Evolutionary conservation across 2,329 filamentous ascomycete species (phyloP).

Genomic region (Stachybotrys echinatus): DNA sequence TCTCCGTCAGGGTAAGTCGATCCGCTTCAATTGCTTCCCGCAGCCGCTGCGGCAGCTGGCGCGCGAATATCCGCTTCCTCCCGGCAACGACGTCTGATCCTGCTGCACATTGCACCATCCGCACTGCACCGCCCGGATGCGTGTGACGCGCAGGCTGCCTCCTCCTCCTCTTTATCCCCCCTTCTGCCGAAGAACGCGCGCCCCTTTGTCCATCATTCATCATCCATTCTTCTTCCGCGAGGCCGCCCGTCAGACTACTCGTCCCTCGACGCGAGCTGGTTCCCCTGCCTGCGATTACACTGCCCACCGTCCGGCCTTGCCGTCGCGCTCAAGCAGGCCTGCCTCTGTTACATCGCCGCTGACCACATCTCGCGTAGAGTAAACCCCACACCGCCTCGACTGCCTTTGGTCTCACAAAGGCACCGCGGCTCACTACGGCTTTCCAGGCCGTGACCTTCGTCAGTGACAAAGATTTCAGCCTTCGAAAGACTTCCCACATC

Average conservation of each 20-base stretch:
- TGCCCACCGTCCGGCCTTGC: background rate
- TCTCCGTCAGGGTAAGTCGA: background rate
- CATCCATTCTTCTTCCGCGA: background rate
- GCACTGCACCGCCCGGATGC: background rate
- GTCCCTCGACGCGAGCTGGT: background rate
- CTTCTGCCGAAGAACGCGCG: no score
- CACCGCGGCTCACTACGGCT: slow-evolving; percentile 55
- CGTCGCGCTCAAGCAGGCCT: background rate
- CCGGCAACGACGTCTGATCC: no score
- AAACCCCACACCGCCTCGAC: slow-evolving; percentile 12
- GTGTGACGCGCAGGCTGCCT: background rate
- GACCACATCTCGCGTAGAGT: background rate
- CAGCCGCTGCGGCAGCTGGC: background rate
- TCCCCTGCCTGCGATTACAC: background rate
- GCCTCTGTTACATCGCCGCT: background rate
- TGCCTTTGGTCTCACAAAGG: slow-evolving; percentile 68
- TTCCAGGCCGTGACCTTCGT: slow-evolving; percentile 54
- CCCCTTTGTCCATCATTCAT: no score
- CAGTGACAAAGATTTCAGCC: slow-evolving; percentile 66
- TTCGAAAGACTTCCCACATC: slow-evolving; percentile 59
- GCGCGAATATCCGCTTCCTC: no score
- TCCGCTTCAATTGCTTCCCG: background rate
- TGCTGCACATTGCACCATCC: no score
- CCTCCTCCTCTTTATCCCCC: no score
- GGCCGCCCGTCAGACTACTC: background rate